Evolutionary conservation across 139 green algal species (phyloP).

Genomic region (Auxenochlorella pyrenoidosa): DNA sequence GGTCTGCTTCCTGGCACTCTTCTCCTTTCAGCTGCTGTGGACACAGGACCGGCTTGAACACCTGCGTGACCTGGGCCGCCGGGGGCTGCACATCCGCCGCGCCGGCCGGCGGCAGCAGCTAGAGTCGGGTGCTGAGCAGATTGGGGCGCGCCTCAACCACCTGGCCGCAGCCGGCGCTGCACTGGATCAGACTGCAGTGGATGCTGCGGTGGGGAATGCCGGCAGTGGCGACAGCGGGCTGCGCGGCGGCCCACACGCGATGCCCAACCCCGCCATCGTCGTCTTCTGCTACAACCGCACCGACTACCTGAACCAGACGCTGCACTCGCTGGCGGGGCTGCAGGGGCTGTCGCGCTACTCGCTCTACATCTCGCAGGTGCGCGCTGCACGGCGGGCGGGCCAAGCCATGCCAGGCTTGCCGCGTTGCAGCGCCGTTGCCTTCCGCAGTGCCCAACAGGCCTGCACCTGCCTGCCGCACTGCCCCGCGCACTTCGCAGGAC

Average conservation of each 20-base stretch:
- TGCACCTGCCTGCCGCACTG: not conserved
- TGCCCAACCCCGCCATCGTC: constrained; percentile 50
- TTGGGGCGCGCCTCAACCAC: not conserved
- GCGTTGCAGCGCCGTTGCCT: not conserved
- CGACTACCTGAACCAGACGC: constrained; percentile 45
- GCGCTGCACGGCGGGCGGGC: not conserved
- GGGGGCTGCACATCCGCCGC: not conserved
- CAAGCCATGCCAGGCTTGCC: not conserved
- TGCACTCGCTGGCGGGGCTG: constrained; percentile 42
- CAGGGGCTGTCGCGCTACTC: constrained; percentile 37
- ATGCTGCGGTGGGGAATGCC: too few species aligned
- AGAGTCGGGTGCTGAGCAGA: not conserved
- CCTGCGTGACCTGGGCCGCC: constrained; percentile 9
- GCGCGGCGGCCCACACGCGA: not conserved
- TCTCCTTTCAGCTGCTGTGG: constrained; percentile 34
- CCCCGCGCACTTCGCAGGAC: not conserved
- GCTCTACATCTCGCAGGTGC: constrained; percentile 56
- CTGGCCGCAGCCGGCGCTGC: not conserved
- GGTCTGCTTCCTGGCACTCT: constrained; percentile 13
- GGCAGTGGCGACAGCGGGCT: not conserved
- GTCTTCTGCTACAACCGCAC: constrained; percentile 55
- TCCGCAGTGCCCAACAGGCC: too few species aligned
- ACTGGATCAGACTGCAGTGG: not conserved
- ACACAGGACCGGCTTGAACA: constrained; percentile 23
- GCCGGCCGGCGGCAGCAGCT: not conserved